Conservation (phyloP, 345 rosid species). For the Hypericum perforatum region DNA sequence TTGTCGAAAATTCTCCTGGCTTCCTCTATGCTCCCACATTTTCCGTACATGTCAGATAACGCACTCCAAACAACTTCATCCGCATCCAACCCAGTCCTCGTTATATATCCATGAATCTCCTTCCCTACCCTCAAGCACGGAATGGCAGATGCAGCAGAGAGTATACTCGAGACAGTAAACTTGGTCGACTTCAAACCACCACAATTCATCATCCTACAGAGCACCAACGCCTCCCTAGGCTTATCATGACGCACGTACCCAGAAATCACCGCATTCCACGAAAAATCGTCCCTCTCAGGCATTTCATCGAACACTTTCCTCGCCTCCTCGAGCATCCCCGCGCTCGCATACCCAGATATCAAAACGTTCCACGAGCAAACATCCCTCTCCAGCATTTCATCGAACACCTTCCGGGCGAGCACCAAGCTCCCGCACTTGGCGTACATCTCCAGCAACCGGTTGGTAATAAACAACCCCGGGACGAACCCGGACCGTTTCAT, state of each 20-base stretch:
- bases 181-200: constrained; percentile 32
- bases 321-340: constrained; percentile 44
- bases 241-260: constrained; percentile 49
- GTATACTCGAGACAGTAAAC: constrained; percentile 56
- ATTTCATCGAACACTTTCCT: constrained; percentile 66
- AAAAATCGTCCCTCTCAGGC: constrained; percentile 70
- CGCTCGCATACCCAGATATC: constrained; percentile 50
- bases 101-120: constrained; percentile 72
- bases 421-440: constrained; percentile 41
- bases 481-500: constrained; percentile 47
- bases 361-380: constrained; percentile 75
- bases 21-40: constrained; percentile 71
- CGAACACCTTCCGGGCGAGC: constrained; percentile 51
- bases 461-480: constrained; percentile 53
- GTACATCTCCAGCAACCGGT: constrained; percentile 65
- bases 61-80: constrained; percentile 93
- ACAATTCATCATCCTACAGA: constrained; percentile 45
- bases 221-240: constrained; percentile 44
- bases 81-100: constrained; percentile 54
- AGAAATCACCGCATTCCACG: constrained; percentile 83
- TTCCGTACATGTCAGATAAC: constrained; percentile 74
- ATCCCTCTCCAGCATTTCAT: constrained; percentile 53
- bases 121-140: constrained; percentile 45
- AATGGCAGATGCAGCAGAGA: constrained; percentile 64
- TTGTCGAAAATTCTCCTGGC: constrained; percentile 62